Conservation (phyloP, 495 filamentous ascomycete genomes). For the Aspergillus incahuasiensis region DNA sequence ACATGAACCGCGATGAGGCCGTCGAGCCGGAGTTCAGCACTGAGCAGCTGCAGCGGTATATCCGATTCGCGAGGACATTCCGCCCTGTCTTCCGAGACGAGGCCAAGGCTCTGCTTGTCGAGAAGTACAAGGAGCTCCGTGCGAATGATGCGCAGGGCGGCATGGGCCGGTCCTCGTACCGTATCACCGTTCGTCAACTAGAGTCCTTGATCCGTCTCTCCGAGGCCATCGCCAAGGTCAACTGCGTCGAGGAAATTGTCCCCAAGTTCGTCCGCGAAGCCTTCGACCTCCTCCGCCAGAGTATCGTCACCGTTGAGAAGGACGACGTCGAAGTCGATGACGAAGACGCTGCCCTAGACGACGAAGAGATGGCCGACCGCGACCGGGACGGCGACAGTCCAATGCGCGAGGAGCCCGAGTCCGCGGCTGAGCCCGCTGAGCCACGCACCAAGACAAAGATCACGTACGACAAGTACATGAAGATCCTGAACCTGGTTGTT, state of each 20-base stretch:
- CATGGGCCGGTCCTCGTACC: conserved; percentile 85
- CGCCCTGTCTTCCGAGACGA: conserved; percentile 86
- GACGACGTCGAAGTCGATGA: conserved; percentile 97
- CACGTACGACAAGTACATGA: conserved; percentile 91
- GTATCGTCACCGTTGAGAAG: conserved; percentile 96
- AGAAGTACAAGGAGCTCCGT: conserved; percentile 94
- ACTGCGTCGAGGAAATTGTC: conserved; percentile 88
- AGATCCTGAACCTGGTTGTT: conserved; percentile 81
- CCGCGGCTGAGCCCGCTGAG: conserved; percentile 28
- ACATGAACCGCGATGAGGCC: conserved; percentile 85
- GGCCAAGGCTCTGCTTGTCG: conserved; percentile 77
- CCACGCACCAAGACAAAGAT: conserved; percentile 73
- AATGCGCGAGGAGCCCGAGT: conserved; percentile 56
- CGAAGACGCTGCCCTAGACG: conserved; percentile 39
- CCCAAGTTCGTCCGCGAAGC: conserved; percentile 85
- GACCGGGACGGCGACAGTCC: conserved; percentile 65
- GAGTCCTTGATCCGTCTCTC: conserved; percentile 92
- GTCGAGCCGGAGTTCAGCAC: conserved; percentile 91
- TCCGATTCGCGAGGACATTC: conserved; percentile 94
- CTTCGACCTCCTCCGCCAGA: conserved; percentile 81
- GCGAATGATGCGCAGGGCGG: conserved; percentile 93
- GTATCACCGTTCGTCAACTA: conserved; percentile 93
- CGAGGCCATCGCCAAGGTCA: conserved; percentile 95
- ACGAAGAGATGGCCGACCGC: conserved; percentile 40
- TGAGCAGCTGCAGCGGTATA: conserved; percentile 95